These are phyloP conservation scores for Nakazawaea ishiwadae DNA, from an alignment of 805 yeast genomes.

Conservation along the genomic window DNA sequence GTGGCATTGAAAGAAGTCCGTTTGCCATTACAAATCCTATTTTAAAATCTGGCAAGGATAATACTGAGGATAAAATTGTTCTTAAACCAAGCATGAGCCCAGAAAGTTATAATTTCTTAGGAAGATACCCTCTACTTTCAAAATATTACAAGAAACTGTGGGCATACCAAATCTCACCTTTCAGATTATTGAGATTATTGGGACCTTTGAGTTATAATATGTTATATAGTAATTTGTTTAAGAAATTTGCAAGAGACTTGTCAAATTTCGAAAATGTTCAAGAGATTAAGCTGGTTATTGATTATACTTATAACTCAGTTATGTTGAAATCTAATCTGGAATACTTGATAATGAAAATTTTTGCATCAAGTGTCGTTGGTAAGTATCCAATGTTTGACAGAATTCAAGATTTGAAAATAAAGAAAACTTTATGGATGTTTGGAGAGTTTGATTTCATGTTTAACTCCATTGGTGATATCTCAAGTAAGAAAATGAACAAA, in stretches of 20 bases:
- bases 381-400: conserved; percentile 64
- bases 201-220: conserved; percentile 32
- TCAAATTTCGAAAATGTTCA: conserved; percentile 17
- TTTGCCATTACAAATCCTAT: conserved; percentile 48
- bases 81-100: conserved; percentile 38
- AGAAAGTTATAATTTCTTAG: conserved; percentile 37
- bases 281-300: conserved; percentile 26
- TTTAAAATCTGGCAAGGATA: conserved; percentile 9
- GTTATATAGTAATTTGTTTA: conserved; percentile 23
- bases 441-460: conserved; percentile 80
- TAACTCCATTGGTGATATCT: conserved; percentile 50
- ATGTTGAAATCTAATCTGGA: conserved; percentile 28
- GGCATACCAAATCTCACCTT: conserved; percentile 38
- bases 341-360: conserved; percentile 37
- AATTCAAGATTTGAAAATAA: conserved; percentile 29
- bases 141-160: conserved; percentile 31
- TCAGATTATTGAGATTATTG: conserved; percentile 41
- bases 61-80: conserved; percentile 10
- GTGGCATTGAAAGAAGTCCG: conserved; percentile 70
- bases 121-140: conserved; percentile 40
- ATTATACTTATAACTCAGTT: conserved; percentile 28
- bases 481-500: conserved; percentile 24
- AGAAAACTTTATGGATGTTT: conserved; percentile 45
- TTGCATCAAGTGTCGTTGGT: conserved; percentile 57
- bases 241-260: conserved; percentile 21